phyloP scores from a whole-genome alignment of 2,329 filamentous ascomycete genomes.

The Epichloe gansuensis region DNA sequence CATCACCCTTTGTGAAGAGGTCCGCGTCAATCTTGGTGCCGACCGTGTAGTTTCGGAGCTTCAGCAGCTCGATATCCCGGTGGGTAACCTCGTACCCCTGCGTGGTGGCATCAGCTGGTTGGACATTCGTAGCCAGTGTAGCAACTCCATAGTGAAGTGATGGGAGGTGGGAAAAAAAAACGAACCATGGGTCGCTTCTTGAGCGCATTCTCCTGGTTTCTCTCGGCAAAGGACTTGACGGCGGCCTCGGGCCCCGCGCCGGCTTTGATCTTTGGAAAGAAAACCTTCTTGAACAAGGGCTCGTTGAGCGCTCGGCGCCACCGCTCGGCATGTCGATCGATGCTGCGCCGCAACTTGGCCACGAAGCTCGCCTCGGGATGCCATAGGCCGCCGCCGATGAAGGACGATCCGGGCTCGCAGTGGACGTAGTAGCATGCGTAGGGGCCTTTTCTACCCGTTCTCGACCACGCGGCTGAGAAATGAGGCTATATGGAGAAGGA shows the following conservation, averaged over 20 bases:
- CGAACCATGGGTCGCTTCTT: constrained; percentile 75
- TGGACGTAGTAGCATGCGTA: constrained; percentile 87
- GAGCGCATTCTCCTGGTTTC: constrained; percentile 62
- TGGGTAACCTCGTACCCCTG: constrained; percentile 67
- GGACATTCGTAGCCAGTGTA: not conserved
- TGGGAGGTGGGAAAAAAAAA: not conserved
- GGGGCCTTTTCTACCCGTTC: constrained; percentile 75
- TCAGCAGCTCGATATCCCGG: constrained; percentile 66
- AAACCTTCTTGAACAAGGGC: constrained; percentile 47
- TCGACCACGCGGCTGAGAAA: constrained; percentile 77
- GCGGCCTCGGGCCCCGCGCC: constrained; percentile 35
- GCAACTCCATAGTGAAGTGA: not conserved
- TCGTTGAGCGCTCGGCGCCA: constrained; percentile 58
- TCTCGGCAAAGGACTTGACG: constrained; percentile 55
- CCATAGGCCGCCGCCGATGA: constrained; percentile 76
- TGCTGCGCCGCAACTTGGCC: constrained; percentile 54
- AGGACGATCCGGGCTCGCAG: constrained; percentile 57
- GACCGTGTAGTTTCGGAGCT: constrained; percentile 69
- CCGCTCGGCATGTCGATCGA: constrained; percentile 59
- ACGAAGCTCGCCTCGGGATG: constrained; percentile 58
- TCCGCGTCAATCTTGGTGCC: constrained; percentile 53
- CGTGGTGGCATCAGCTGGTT: not conserved
- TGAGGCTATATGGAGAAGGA: constrained; percentile 41
- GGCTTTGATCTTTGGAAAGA: constrained; percentile 37
- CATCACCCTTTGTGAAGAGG: constrained; percentile 48